Evolutionary conservation across 768 basidiomycete species (phyloP), one percentile per base, ranked within the genome.

Genomic region (Asterophora lycoperdoides): DNA sequence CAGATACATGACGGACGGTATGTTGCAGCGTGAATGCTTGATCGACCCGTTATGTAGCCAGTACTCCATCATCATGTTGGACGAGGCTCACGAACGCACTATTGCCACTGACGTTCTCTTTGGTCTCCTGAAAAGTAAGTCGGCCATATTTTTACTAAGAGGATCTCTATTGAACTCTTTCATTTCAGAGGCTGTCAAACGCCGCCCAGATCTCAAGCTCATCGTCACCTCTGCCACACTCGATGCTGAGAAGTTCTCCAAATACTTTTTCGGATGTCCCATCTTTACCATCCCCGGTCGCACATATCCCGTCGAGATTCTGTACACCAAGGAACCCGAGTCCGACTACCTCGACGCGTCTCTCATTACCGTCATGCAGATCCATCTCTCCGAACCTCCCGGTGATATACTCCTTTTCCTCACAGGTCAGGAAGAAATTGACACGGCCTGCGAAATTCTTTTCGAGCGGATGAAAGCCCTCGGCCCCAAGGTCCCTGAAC

Each of bases 1-100:
- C 78, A 99, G 98, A 69, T 99, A 96, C 78, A 97, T 99, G 96
- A 99, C 96, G 61, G 96, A 98, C 63, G 96, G 96, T 73, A 97
- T 99, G 93, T 78, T 99, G 19, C 91, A 97, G 61, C 82, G 96
- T 69, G 96, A 99, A 74, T 92, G 88, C 55, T 73, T 99, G 45
- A 89, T 98, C 62, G 96, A 99, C 61, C 95, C 95, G 5, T 83
- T 96, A 52, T 86, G 93, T 64, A 89, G 84, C 52, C 79, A 83
- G 40, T 99, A 99, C 64, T 92, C 91, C 2, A 92, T 97, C 46
- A 74, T 99, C 67, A 99, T 99, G 89, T 76, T 99, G 64, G 96
- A 99, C 64, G 96, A 99, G 70, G 96, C 96, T 9, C 96, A 99
- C 68, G 96, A 99, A 67, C 82, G 96, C 44, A 97, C 94, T 1